Base-by-base conservation (phyloP, 2,329 filamentous ascomycete species). In the Rutstroemia sydowiana region DNA sequence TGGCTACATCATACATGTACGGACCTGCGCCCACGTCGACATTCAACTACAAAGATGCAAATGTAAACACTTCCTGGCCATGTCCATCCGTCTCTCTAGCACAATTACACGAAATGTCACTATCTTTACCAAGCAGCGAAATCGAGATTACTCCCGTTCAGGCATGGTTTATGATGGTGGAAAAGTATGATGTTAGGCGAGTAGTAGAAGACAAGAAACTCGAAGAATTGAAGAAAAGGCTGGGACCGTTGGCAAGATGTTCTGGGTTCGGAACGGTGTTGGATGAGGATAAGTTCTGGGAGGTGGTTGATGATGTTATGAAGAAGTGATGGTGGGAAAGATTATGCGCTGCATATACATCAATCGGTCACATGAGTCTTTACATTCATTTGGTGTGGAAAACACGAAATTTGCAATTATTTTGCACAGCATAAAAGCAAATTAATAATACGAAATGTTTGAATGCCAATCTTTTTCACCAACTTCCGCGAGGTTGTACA, bases 131-230 rank as follows among this genome's bases (percentile, higher is more conserved):
- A 0, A 61, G 57, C 44, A 47, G 40, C 1, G 58, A 65, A 31
- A 61, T 54, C 45, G 63, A 65, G 36, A 60, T 65, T 4, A 65
- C 63, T 26, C 63, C 63, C 16, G 63, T 65, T n/a, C 63, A 65
- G 46, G 63, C 60, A 6, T 65, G 63, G 63, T 65, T 65, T 23
- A 20, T 57, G 34, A 40, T 65, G 2, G 51, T 53, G 6, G 52
- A 55, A 8, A 46, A 51, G 14, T 60, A 59, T 48, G 54, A 51
- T 4, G 43, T 54, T 5, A 47, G 52, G n/a, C 26, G 5, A 1
- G 44, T 61, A 6, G 5, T 56, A 10, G 40, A 13, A 11, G 11
- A 11, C 0, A 34, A 4, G 14, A 50, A 8, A 26, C 16, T 63
- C 11, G 57, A 59, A 20, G 16, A 14, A 3, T 42, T 64, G 41